Percentiles rank a stretch among this genome's conserved stretches.
Conservation (phyloP, 176 grass and related monocot species). For the Ensete ventricosum region DNA sequence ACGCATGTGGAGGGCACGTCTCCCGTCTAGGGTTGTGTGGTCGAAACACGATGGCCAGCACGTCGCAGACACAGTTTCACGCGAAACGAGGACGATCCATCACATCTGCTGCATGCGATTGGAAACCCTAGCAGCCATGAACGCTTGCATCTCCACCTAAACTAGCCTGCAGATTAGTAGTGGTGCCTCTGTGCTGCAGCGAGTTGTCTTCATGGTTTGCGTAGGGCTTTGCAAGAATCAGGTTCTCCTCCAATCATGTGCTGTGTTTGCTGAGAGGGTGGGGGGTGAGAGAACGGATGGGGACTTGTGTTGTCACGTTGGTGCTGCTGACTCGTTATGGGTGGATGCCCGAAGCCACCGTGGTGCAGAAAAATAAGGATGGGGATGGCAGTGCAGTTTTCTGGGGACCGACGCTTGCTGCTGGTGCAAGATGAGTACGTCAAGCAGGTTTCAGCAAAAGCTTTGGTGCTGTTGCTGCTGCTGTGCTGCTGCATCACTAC, state of each 20-base stretch:
- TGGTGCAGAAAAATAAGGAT: not conserved
- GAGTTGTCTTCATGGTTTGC: too few species aligned
- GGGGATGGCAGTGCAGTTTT: not conserved
- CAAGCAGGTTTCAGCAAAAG: not conserved
- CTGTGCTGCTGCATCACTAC: too few species aligned
- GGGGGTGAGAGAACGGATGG: not conserved
- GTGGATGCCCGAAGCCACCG: not conserved
- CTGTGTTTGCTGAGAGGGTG: not conserved
- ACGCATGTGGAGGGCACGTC: not conserved
- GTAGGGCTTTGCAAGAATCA: too few species aligned
- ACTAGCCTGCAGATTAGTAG: too few species aligned
- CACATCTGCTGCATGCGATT: not conserved
- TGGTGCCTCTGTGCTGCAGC: too few species aligned
- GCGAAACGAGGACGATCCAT: not conserved
- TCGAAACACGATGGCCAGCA: not conserved
- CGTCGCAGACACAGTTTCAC: not conserved
- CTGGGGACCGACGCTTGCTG: not conserved
- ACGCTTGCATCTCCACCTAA: too few species aligned
- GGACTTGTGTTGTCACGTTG: not conserved
- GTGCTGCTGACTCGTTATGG: not conserved
- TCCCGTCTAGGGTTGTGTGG: too few species aligned
- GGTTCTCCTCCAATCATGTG: too few species aligned
- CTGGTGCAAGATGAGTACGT: not conserved
- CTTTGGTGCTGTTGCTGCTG: not conserved
- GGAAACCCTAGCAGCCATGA: too few species aligned